A percentile compares a stretch with the other conserved stretches of the same genome.
Evolutionary conservation across 2,329 filamentous ascomycete species (phyloP).

Genomic region (Chalara sp.): DNA sequence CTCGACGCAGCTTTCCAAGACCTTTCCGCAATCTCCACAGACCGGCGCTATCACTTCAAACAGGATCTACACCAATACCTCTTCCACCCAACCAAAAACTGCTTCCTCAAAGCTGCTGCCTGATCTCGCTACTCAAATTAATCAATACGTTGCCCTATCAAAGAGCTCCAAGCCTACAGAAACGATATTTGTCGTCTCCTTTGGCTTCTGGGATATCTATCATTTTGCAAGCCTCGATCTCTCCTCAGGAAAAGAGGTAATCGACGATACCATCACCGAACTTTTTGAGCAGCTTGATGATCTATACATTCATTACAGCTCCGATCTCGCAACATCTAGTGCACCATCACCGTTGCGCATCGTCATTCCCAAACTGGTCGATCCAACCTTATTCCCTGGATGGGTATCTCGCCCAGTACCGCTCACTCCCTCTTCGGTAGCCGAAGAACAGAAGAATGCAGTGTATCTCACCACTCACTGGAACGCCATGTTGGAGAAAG

Average conservation of each 20-base stretch:
- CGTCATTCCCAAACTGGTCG: slow-evolving; percentile 44
- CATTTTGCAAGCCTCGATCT: slow-evolving; percentile 19
- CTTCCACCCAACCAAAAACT: neutral
- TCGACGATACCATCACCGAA: slow-evolving; percentile 13
- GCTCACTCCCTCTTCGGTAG: slow-evolving; percentile 37
- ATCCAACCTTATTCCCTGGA: slow-evolving; percentile 46
- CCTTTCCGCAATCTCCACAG: slow-evolving; percentile 14
- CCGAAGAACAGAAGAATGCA: slow-evolving; percentile 49
- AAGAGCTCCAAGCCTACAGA: slow-evolving; percentile 7
- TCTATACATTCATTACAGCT: slow-evolving; percentile 17
- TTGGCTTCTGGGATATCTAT: slow-evolving; percentile 28
- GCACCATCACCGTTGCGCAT: slow-evolving; percentile 35
- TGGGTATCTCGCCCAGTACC: slow-evolving; percentile 40
- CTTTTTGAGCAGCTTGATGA: slow-evolving; percentile 23
- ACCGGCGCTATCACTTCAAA: slow-evolving; percentile 21
- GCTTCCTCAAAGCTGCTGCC: slow-evolving; percentile 12
- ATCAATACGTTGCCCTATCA: slow-evolving; percentile 17
- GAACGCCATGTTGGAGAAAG: slow-evolving; percentile 38
- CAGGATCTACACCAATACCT: slow-evolving; percentile 11
- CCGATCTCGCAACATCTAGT: neutral
- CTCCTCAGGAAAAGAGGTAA: slow-evolving; percentile 8
- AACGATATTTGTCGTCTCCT: slow-evolving; percentile 23
- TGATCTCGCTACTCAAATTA: slow-evolving; percentile 22
- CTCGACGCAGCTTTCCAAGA: slow-evolving; percentile 15
- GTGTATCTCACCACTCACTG: slow-evolving; percentile 42